Base-by-base conservation (phyloP, 2,329 filamentous ascomycete species). In the Lachnellula arida region DNA sequence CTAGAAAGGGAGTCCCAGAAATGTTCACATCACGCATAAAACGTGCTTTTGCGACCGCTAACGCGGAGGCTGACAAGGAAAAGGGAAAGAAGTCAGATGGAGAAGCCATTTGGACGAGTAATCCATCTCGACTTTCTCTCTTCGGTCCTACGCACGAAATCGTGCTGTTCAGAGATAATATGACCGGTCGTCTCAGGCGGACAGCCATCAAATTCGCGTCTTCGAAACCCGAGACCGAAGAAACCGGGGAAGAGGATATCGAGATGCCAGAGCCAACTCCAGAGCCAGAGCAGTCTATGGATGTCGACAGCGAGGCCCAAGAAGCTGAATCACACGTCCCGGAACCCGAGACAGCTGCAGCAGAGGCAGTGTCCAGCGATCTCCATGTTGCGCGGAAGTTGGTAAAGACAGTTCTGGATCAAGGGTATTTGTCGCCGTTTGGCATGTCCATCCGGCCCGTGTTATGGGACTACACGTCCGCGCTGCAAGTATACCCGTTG, bases 101-200 rank as follows among this genome's bases (percentile, higher is more conserved):
- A 19, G 87, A 91, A 65, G 88, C 87, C 0, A 77, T 96, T 2
- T 97, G 91, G 91, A 88, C 93, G 0, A 90, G 84, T 12, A 99
- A 97, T 67, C 94, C 94, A 0, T 81, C 87, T 32, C 82, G 92
- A 15, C 68, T 99, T 25, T 87, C 83, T 28, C 79, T 96, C 58
- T 99, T 97, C 68, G 93, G 93, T 0, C 88, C 92, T 0, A 84
- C 85, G 35, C 89, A 96, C 67, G 94, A 99, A 68, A 81, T 99
- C 55, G 85, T 93, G 0, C 72, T 99, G 1, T 89, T 96, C 68
- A 77, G 94, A 39, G 94, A 99, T 70, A 90, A 97, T 68, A 82
- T 97, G 8, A 87, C 88, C 0, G 83, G 86, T 19, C 83, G 94
- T 2, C 75, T 99, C 22, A 81, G 91, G 44, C 82, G 94, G 25